These are phyloP conservation scores for Globisporangium sylvaticum DNA, from an alignment of 352 stramenopile species.

Conservation along the genomic window DNA sequence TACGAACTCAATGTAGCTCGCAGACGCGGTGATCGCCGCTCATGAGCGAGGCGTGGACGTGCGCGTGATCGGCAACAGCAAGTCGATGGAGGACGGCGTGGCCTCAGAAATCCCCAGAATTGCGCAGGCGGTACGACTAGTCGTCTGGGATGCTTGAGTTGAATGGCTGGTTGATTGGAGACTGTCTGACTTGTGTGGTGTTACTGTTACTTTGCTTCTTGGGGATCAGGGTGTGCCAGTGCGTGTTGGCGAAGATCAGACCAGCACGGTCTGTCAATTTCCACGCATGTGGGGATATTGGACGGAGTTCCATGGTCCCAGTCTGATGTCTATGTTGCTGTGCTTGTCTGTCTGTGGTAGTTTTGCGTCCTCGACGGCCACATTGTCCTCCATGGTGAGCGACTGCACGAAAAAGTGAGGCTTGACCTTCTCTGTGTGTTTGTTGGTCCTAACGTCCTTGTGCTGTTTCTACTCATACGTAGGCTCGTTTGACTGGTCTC, in stretches of 20 bases:
- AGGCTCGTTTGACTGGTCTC: background rate
- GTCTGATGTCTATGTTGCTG: background rate
- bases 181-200: background rate
- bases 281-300: background rate
- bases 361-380: background rate
- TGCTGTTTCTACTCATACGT: background rate
- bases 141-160: no score
- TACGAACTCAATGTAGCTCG: background rate
- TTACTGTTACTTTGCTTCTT: background rate
- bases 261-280: background rate
- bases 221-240: background rate
- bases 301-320: background rate
- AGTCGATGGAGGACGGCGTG: background rate
- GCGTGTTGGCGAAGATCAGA: background rate
- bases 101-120: background rate
- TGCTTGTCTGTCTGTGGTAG: background rate
- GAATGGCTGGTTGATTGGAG: background rate
- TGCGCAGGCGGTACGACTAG: background rate
- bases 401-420: background rate
- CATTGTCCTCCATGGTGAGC: background rate
- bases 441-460: no score
- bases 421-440: no score
- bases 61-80: slow-evolving; percentile 5
- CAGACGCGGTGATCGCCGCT: background rate
- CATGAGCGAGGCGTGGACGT: slow-evolving; percentile 2